Evolutionary conservation across 352 stramenopile species (phyloP), one percentile per base, ranked within the genome.

Genomic region (Globisporangium lucens): DNA sequence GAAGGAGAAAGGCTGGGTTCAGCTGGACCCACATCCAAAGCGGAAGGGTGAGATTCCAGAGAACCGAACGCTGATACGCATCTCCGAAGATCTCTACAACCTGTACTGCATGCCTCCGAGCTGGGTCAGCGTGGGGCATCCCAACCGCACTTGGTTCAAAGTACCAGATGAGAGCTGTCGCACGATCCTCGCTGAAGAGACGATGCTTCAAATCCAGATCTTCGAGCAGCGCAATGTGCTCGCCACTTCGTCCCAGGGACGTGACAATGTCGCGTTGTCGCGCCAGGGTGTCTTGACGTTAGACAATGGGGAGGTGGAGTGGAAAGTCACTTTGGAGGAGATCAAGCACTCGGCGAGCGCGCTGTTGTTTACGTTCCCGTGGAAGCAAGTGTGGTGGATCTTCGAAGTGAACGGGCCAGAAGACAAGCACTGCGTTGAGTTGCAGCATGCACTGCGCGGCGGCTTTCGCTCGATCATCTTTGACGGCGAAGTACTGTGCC

Each of bases 331-430:
- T 24, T 65, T 94, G 36, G 87, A 94, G 62, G 87, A 94, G 72
- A 94, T 94, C 69, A 94, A 94, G 67, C 87, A 94, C 61, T 65
- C 83, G 1, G 84, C 84, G 24, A 93, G 84, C 33, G 83, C 87
- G 20, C 67, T 94, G 17, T 58, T 94, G 57, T 91, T 92, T 63
- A 94, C 87, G 38, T 94, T 94, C 63, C 87, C 87, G 52, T 94
- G 87, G 87, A 94, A 94, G 64, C 87, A 94, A 63, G 73, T 93
- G 47, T 94, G 87, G 87, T 94, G 87, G 87, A 83, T 92, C 59
- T 86, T 94, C 51, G 79, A 86, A 66, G 58, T 89, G 61, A 73
- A 87, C 43, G 74, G 69, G 5, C 76, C 67, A 24, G 80, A 78
- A 33, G 82, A 84, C 61, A 73, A 70, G 47, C 80, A 93, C 74